Conservation (phyloP, 2,329 filamentous ascomycete species). For the Verticillium nubilum region DNA sequence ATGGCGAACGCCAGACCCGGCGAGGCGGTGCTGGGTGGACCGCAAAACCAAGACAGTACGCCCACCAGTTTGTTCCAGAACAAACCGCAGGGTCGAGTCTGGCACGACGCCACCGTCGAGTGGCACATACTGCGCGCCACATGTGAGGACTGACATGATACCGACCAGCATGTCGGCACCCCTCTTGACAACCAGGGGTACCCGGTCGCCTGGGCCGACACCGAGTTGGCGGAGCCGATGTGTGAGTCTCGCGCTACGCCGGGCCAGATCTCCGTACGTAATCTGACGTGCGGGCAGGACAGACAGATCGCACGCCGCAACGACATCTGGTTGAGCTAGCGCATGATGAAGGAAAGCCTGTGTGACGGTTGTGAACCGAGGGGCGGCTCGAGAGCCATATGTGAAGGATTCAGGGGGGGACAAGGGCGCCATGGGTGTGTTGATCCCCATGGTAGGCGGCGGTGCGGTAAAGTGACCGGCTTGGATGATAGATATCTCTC, state of each 20-base stretch:
- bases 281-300: constrained; percentile 11
- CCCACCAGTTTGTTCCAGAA: constrained; percentile 38
- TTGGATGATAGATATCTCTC: not conserved
- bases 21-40: constrained; percentile 1
- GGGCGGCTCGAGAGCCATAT: not conserved
- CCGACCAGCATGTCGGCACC: constrained; percentile 37
- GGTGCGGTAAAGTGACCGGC: not conserved
- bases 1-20: not conserved
- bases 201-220: constrained; percentile 27
- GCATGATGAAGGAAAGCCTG: constrained; percentile 29
- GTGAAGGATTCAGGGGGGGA: not conserved
- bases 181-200: constrained; percentile 35
- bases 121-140: constrained; percentile 39
- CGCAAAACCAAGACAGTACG: constrained; percentile 33
- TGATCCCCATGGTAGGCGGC: not conserved
- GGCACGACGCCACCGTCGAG: constrained; percentile 42
- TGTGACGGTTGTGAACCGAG: constrained; percentile 22
- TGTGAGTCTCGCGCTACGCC: constrained; percentile 27
- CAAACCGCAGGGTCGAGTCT: constrained; percentile 39
- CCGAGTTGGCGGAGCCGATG: constrained; percentile 20
- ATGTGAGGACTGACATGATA: constrained; percentile 36
- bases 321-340: not conserved
- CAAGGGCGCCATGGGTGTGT: not conserved
- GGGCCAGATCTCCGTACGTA: constrained; percentile 23
- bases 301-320: constrained; percentile 1